Conservation (phyloP, 257 asterid genomes). For the Oldenlandia corymbosa region DNA sequence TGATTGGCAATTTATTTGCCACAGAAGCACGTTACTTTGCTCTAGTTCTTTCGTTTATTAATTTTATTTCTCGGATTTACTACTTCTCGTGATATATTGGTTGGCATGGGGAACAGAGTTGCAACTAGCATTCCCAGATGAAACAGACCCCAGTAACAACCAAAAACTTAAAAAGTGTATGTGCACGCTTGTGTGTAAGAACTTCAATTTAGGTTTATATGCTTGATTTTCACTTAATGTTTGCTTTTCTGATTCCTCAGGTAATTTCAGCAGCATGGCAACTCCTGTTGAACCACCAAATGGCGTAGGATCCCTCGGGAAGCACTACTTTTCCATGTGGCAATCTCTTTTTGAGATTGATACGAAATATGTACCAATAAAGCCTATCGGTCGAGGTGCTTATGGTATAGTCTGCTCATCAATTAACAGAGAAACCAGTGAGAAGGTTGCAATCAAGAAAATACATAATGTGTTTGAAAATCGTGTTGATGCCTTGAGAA, state of each 20-base stretch:
- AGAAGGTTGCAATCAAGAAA: conserved; percentile 26
- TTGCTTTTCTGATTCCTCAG: conserved; percentile 3
- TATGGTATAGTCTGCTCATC: conserved; percentile 27
- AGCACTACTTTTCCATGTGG: conserved; percentile 28
- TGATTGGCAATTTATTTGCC: neutral
- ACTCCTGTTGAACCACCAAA: conserved; percentile 30
- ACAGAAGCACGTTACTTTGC: neutral
- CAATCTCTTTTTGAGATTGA: conserved; percentile 27
- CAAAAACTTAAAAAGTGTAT: no score
- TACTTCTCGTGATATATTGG: no score
- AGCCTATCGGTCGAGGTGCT: conserved; percentile 27
- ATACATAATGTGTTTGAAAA: conserved; percentile 26
- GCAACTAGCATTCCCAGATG: no score
- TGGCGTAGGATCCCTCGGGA: conserved; percentile 22
- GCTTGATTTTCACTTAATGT: no score
- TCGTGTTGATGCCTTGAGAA: conserved; percentile 27
- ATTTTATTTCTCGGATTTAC: no score
- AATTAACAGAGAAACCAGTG: conserved; percentile 22
- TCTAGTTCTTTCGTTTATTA: no score
- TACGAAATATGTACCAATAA: conserved; percentile 26
- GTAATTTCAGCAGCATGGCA: conserved; percentile 19
- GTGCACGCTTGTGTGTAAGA: no score
- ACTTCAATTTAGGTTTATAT: no score
- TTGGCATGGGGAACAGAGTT: no score
- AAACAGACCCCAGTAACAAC: no score